These are phyloP conservation scores for Pachysandra terminalis DNA, from an alignment of 164 flowering plant species.

Conservation along the genomic window DNA sequence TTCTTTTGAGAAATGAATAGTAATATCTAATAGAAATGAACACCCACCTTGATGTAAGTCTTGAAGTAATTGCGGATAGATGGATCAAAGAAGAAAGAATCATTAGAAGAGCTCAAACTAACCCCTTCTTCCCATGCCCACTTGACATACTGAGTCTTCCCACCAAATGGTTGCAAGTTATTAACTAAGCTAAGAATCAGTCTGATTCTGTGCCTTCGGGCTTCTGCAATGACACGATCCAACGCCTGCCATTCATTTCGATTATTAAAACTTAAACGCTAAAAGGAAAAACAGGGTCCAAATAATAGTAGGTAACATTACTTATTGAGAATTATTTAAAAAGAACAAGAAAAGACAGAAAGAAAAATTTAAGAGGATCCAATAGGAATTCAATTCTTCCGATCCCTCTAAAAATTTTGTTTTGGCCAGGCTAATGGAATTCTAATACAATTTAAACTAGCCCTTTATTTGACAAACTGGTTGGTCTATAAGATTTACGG, in stretches of 20 bases:
- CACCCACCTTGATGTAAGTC: slow-evolving; percentile 66
- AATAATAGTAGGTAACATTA: not conserved
- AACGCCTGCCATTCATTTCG: slow-evolving; percentile 52
- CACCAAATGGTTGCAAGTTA: slow-evolving; percentile 92
- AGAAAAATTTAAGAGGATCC: not conserved
- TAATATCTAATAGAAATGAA: not conserved
- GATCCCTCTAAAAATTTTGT: not conserved
- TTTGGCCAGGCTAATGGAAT: not conserved
- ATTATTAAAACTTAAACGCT: not conserved
- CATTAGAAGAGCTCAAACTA: slow-evolving; percentile 87
- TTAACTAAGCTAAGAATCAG: slow-evolving; percentile 83
- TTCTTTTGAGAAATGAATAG: not conserved
- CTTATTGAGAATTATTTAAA: not conserved
- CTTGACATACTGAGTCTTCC: slow-evolving; percentile 91
- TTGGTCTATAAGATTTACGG: not conserved
- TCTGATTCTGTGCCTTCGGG: slow-evolving; percentile 60
- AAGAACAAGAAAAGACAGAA: too few relatives aligned
- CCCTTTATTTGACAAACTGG: not conserved
- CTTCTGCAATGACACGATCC: slow-evolving; percentile 91
- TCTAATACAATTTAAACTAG: not conserved
- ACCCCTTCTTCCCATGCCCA: slow-evolving; percentile 98
- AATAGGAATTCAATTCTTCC: not conserved
- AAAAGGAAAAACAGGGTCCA: not conserved
- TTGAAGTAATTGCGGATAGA: slow-evolving; percentile 76
- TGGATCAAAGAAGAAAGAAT: slow-evolving; percentile 95